Evolutionary conservation across 768 basidiomycete species (phyloP).

Genomic region (Calocybe indica): DNA sequence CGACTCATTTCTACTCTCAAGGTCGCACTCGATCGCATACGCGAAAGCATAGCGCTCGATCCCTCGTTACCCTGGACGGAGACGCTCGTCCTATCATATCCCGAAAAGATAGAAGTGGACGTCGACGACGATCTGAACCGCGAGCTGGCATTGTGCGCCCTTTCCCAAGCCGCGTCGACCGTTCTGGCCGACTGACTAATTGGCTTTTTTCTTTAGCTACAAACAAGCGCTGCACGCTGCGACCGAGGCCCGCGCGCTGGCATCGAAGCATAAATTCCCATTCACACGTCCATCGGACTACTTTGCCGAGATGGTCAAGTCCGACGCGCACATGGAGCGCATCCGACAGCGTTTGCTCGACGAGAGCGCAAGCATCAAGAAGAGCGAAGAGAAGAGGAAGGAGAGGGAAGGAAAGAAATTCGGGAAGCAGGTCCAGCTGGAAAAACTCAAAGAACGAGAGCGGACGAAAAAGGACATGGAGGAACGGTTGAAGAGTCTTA

Average conservation of each 20-base stretch:
- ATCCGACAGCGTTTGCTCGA: conserved; percentile 87
- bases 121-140: conserved; percentile 88
- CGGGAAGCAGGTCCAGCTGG: conserved; percentile 94
- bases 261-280: conserved; percentile 70
- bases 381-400: conserved; percentile 84
- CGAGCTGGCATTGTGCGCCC: conserved; percentile 88
- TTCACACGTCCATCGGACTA: conserved; percentile 93
- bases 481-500: conserved; percentile 78
- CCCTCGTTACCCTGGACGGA: conserved; percentile 80
- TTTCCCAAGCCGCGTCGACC: background rate
- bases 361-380: conserved; percentile 84
- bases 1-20: conserved; percentile 18
- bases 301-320: conserved; percentile 99
- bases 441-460: conserved; percentile 89
- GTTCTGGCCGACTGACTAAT: no score
- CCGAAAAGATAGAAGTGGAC: conserved; percentile 67
- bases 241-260: conserved; percentile 69
- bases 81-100: conserved; percentile 67
- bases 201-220: conserved; percentile 51
- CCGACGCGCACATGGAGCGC: conserved; percentile 95
- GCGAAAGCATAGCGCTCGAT: conserved; percentile 71
- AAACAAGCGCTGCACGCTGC: conserved; percentile 89
- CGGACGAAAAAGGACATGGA: conserved; percentile 88
- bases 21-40: conserved; percentile 78
- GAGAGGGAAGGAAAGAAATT: conserved; percentile 97